Percentiles rank a stretch among this genome's conserved stretches.
Conservation (phyloP, 805 yeast genomes). For the Tetrapisispora namnaoensis region DNA sequence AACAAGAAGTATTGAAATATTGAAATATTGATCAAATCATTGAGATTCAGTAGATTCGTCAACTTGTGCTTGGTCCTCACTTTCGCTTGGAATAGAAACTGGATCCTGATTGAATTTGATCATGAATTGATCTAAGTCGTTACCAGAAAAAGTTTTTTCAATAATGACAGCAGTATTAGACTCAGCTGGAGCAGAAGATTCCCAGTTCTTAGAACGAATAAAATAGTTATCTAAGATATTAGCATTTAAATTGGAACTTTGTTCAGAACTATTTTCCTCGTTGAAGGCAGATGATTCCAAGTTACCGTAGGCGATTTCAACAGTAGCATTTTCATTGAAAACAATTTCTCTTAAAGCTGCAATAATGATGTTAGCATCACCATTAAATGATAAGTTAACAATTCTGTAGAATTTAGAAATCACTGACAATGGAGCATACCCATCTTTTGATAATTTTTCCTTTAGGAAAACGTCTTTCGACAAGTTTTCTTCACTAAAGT, state of each 20-base stretch:
- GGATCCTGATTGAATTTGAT: background rate
- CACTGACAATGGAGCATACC: slow-evolving; percentile 24
- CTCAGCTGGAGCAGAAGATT: slow-evolving; percentile 14
- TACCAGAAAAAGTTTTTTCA: slow-evolving; percentile 15
- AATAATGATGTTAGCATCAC: slow-evolving; percentile 20
- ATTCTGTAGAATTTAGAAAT: slow-evolving; percentile 30
- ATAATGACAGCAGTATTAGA: slow-evolving; percentile 10
- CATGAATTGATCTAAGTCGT: slow-evolving; percentile 18
- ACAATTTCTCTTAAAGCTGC: slow-evolving; percentile 29
- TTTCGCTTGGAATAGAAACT: background rate
- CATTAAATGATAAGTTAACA: slow-evolving; percentile 43
- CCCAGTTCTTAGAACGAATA: slow-evolving; percentile 25
- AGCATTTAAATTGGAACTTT: slow-evolving; percentile 2
- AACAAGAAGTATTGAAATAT: background rate
- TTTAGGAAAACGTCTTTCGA: slow-evolving; percentile 76
- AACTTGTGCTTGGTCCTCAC: slow-evolving; percentile 15
- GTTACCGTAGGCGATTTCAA: slow-evolving; percentile 21
- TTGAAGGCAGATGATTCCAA: slow-evolving; percentile 1
- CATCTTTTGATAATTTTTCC: slow-evolving; percentile 45
- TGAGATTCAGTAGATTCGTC: background rate
- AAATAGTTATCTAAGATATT: slow-evolving; percentile 16
- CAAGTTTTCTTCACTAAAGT: slow-evolving; percentile 80
- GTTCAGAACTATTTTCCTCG: slow-evolving; percentile 1
- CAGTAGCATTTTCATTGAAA: slow-evolving; percentile 21
- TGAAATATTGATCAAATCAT: no score